Conservation (phyloP, 2,329 filamentous ascomycete species). For the Rutstroemia sp. region DNA sequence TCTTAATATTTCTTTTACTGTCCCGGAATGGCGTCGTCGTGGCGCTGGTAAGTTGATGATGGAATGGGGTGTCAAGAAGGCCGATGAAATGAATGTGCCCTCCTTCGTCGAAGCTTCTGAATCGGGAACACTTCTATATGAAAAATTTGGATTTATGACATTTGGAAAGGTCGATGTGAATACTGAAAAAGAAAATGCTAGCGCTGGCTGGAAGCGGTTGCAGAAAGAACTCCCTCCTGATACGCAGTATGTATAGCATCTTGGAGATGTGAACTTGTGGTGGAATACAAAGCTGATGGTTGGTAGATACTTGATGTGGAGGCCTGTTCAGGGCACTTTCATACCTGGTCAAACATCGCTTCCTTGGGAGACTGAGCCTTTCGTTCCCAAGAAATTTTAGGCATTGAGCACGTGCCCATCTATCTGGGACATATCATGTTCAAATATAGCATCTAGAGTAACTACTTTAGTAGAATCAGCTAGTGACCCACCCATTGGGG, state of each 20-base stretch:
- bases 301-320: not conserved
- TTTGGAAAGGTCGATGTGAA: not conserved
- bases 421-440: too few relatives aligned
- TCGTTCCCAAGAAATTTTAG: too few relatives aligned
- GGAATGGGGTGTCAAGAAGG: not conserved
- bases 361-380: too few relatives aligned
- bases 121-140: not conserved
- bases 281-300: not conserved
- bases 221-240: not conserved
- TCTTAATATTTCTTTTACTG: not conserved
- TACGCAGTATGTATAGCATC: not conserved
- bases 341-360: too few relatives aligned
- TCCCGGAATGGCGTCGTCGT: not conserved
- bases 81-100: not conserved
- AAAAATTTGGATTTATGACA: not conserved
- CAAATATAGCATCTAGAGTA: too few relatives aligned
- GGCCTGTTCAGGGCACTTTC: too few relatives aligned
- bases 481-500: too few relatives aligned
- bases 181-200: not conserved
- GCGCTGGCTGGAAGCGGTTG: not conserved
- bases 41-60: not conserved
- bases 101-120: not conserved
- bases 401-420: too few relatives aligned
- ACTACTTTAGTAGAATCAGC: too few relatives aligned
- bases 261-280: too few relatives aligned